Evolutionary conservation across 257 asterid genomes (phyloP).

Genomic region (Plantago ovata): DNA sequence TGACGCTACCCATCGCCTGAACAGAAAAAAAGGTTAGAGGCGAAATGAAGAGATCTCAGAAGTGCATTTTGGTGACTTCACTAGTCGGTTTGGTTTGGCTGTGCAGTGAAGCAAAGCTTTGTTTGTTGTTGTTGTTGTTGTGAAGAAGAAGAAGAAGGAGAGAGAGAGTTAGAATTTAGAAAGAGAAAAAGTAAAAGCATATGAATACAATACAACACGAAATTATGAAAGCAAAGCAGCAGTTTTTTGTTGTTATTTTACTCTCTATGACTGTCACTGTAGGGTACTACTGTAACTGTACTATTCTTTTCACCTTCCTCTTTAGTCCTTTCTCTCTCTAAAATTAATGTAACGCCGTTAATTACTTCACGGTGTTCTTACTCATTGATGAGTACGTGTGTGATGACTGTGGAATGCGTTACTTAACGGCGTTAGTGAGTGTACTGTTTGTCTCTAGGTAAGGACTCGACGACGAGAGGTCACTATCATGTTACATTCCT

Average conservation of each 20-base stretch:
- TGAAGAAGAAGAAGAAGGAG: slow-evolving; percentile 32
- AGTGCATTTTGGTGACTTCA: slow-evolving; percentile 20
- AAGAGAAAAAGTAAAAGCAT: slow-evolving; percentile 45
- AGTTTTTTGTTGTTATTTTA: slow-evolving; percentile 19
- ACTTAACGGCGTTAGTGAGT: slow-evolving; percentile 24
- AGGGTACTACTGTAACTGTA: neutral
- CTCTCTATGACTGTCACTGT: neutral
- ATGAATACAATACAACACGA: slow-evolving; percentile 10
- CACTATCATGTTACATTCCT: slow-evolving; percentile 10
- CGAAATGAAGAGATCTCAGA: slow-evolving; percentile 33
- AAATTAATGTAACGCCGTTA: no score
- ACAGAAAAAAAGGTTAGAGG: neutral
- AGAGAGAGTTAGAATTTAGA: no score
- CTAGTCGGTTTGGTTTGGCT: neutral
- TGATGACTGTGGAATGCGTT: neutral
- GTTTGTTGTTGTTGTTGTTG: slow-evolving; percentile 7
- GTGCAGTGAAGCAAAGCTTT: slow-evolving; percentile 15
- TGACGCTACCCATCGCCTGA: slow-evolving; percentile 57
- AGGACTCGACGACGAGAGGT: slow-evolving; percentile 13
- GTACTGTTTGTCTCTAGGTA: neutral
- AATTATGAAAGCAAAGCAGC: slow-evolving; percentile 36
- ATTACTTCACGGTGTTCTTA: neutral
- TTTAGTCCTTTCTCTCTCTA: neutral
- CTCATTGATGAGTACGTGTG: slow-evolving; percentile 17
- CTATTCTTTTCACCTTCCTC: neutral